These are phyloP conservation scores for Hanseniaspora occidentalis DNA, from an alignment of 805 yeast genomes.

Conservation along the genomic window DNA sequence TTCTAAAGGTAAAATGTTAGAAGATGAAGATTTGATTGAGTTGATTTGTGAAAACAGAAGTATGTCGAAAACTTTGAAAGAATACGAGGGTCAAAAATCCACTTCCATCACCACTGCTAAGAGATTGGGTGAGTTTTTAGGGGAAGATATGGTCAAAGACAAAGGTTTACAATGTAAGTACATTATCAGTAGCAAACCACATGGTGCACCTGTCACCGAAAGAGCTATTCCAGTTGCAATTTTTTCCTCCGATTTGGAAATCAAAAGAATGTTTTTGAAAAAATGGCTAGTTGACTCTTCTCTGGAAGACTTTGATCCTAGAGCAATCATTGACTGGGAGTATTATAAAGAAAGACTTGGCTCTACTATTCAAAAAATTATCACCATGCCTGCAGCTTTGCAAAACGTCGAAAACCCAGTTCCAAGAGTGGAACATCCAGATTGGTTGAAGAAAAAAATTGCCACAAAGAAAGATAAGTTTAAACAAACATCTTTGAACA, in stretches of 20 bases:
- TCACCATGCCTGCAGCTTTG: slow-evolving; percentile 93
- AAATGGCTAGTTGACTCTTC: slow-evolving; percentile 80
- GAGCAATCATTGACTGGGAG: slow-evolving; percentile 84
- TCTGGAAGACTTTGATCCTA: slow-evolving; percentile 70
- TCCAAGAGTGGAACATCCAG: slow-evolving; percentile 88
- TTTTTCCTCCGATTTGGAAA: slow-evolving; percentile 66
- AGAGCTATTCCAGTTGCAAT: slow-evolving; percentile 95
- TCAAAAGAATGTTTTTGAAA: slow-evolving; percentile 61
- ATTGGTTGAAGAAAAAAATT: slow-evolving; percentile 69
- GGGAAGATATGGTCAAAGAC: slow-evolving; percentile 92
- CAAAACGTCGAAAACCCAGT: slow-evolving; percentile 86
- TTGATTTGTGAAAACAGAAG: slow-evolving; percentile 92
- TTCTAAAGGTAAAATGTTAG: slow-evolving; percentile 72
- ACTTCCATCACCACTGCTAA: slow-evolving; percentile 93
- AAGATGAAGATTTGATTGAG: slow-evolving; percentile 88
- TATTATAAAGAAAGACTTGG: slow-evolving; percentile 86
- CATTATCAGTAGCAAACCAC: slow-evolving; percentile 74
- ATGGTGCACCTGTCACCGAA: slow-evolving; percentile 83
- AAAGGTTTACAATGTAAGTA: slow-evolving; percentile 93
- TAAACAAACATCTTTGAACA: slow-evolving; percentile 55
- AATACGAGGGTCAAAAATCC: slow-evolving; percentile 82
- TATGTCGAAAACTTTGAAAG: slow-evolving; percentile 85
- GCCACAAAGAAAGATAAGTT: slow-evolving; percentile 46
- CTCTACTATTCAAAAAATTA: slow-evolving; percentile 86
- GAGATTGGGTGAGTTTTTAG: slow-evolving; percentile 86